Percentiles rank a stretch among this genome's conserved stretches.
phyloP scores from a whole-genome alignment of 2,329 filamentous ascomycete genomes.

The Claviceps purpurea region DNA sequence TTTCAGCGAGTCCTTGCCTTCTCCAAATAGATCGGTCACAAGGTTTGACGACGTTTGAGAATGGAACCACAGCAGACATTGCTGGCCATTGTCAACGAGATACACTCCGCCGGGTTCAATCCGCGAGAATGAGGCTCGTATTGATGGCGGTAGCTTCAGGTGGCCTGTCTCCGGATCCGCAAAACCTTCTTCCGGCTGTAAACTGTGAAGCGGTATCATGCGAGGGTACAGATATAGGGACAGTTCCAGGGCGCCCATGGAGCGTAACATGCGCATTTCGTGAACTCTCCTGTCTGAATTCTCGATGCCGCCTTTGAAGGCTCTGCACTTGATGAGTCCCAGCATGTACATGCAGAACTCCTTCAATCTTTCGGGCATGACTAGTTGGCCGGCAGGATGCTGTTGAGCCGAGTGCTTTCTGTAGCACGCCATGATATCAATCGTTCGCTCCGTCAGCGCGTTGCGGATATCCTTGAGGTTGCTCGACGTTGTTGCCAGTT shows the following conservation, averaged over 20 bases:
- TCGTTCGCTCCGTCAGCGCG: slow-evolving; percentile 76
- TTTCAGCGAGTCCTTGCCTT: slow-evolving; percentile 54
- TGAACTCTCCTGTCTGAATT: slow-evolving; percentile 82
- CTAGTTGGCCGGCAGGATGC: slow-evolving; percentile 82
- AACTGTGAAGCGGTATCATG: slow-evolving; percentile 83
- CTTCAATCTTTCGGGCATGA: slow-evolving; percentile 90
- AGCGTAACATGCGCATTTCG: slow-evolving; percentile 79
- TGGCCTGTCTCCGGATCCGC: slow-evolving; percentile 77
- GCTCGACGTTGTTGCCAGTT: slow-evolving; percentile 55
- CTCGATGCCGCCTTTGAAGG: slow-evolving; percentile 87
- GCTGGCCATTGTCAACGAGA: slow-evolving; percentile 88
- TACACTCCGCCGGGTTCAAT: slow-evolving; percentile 92
- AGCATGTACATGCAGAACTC: slow-evolving; percentile 96
- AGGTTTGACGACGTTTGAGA: slow-evolving; percentile 85
- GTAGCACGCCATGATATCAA: slow-evolving; percentile 84
- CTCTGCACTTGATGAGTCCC: slow-evolving; percentile 74
- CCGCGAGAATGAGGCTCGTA: slow-evolving; percentile 73
- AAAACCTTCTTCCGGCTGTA: slow-evolving; percentile 79
- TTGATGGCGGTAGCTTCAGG: slow-evolving; percentile 64
- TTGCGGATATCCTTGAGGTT: slow-evolving; percentile 75
- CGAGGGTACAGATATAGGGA: slow-evolving; percentile 90
- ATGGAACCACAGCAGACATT: slow-evolving; percentile 85
- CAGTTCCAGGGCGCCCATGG: slow-evolving; percentile 75
- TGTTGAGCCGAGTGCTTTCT: slow-evolving; percentile 79
- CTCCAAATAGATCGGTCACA: slow-evolving; percentile 78